Conservation (phyloP, 441 rosid species). For the Corymbia calophylla region DNA sequence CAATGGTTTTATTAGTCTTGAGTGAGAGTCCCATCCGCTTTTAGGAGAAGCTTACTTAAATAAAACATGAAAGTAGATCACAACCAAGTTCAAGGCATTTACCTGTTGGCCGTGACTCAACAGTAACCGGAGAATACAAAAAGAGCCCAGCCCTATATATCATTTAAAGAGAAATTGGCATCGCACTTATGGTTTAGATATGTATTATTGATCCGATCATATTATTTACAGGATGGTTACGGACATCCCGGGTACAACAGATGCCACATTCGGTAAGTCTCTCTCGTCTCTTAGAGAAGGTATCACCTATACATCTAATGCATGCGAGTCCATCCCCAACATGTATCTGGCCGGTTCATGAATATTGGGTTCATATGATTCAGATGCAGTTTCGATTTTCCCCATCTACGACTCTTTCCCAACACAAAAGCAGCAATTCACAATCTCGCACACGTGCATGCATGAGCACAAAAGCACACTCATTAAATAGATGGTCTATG, state of each 20-base stretch:
- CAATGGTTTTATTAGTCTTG: background rate
- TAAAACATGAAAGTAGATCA: background rate
- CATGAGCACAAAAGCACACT: background rate
- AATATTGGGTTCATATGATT: background rate
- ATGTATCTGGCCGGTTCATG: background rate
- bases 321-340: background rate
- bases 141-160: background rate
- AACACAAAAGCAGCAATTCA: background rate
- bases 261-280: slow-evolving; percentile 60
- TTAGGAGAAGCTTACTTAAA: background rate
- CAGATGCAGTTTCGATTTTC: background rate
- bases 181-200: background rate
- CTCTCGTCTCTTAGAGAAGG: background rate
- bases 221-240: background rate
- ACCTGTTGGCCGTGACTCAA: background rate
- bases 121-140: background rate
- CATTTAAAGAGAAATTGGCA: background rate
- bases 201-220: background rate
- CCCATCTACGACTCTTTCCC: no score
- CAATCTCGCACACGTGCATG: background rate
- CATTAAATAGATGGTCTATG: background rate
- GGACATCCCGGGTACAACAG: slow-evolving; percentile 7
- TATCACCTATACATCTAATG: background rate
- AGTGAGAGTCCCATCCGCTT: background rate
- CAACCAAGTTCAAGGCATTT: background rate